phyloP scores from a whole-genome alignment of 2,329 filamentous ascomycete genomes.

The Zasmidium citrigriseum region DNA sequence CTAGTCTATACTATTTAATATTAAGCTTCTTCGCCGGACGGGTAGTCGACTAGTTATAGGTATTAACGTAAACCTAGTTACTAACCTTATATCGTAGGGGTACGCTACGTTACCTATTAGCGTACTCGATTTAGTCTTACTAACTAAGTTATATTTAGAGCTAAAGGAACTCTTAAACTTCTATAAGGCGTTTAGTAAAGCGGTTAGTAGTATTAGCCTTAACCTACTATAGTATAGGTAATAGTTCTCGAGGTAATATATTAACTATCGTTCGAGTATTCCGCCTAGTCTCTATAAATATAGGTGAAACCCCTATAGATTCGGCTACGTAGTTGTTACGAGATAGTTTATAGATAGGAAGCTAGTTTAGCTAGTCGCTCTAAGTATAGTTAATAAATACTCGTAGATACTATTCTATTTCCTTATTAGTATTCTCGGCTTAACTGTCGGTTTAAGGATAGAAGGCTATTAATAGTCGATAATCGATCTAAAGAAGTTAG shows the following conservation, averaged over 20 bases:
- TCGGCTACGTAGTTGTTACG: background rate
- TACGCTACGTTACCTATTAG: background rate
- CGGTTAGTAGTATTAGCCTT: background rate
- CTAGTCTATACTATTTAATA: background rate
- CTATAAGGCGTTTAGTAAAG: background rate
- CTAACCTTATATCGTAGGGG: background rate
- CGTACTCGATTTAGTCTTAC: background rate
- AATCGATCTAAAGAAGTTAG: too few relatives aligned
- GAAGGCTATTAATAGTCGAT: background rate
- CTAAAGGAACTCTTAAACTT: background rate
- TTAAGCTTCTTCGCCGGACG: background rate
- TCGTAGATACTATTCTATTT: background rate
- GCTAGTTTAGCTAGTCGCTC: background rate
- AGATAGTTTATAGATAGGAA: too few relatives aligned
- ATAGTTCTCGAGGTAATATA: background rate
- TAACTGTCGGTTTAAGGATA: background rate
- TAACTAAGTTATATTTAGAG: background rate
- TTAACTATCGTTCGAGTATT: background rate
- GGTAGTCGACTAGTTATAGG: background rate
- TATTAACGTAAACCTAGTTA: background rate
- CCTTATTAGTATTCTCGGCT: background rate
- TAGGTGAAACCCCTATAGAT: background rate
- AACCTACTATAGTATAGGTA: background rate
- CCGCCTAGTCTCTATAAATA: background rate
- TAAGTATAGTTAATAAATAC: background rate